These are phyloP conservation scores for Aureobasidium uvarum DNA, from an alignment of 2,329 filamentous ascomycete species.

Conservation along the genomic window DNA sequence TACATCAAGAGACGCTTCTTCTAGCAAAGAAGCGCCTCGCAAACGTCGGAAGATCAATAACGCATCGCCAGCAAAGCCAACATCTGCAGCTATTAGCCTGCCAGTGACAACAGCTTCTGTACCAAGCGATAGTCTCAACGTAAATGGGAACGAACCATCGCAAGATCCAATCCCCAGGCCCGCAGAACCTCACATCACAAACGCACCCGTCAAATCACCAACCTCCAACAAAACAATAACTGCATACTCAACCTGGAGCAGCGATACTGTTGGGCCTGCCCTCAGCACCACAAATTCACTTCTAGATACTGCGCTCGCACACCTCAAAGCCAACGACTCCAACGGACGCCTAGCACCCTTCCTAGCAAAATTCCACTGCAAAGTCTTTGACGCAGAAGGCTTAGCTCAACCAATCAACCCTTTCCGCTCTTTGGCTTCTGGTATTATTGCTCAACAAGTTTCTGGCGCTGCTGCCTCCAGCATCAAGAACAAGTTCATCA, in stretches of 20 bases:
- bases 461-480: constrained; percentile 86
- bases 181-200: constrained; percentile 63
- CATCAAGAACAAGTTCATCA: constrained; percentile 82
- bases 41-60: constrained; percentile 27
- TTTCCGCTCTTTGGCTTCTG: constrained; percentile 76
- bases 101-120: background rate
- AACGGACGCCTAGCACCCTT: constrained; percentile 62
- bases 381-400: constrained; percentile 75
- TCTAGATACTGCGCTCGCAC: constrained; percentile 70
- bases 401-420: constrained; percentile 85
- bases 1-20: constrained; percentile 1
- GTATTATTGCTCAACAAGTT: constrained; percentile 96
- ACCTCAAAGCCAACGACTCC: constrained; percentile 70
- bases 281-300: constrained; percentile 65
- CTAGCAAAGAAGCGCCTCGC: constrained; percentile 30
- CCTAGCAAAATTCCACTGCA: constrained; percentile 72
- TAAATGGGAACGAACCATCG: constrained; percentile 36
- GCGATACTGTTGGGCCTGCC: constrained; percentile 39
- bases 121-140: constrained; percentile 9
- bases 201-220: constrained; percentile 69
- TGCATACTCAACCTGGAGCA: constrained; percentile 43
- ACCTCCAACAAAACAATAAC: constrained; percentile 63
- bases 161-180: constrained; percentile 48
- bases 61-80: constrained; percentile 36
- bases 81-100: constrained; percentile 49